phyloP scores from a whole-genome alignment of 2,329 filamentous ascomycete genomes.

The Ascosphaera pollenicola region DNA sequence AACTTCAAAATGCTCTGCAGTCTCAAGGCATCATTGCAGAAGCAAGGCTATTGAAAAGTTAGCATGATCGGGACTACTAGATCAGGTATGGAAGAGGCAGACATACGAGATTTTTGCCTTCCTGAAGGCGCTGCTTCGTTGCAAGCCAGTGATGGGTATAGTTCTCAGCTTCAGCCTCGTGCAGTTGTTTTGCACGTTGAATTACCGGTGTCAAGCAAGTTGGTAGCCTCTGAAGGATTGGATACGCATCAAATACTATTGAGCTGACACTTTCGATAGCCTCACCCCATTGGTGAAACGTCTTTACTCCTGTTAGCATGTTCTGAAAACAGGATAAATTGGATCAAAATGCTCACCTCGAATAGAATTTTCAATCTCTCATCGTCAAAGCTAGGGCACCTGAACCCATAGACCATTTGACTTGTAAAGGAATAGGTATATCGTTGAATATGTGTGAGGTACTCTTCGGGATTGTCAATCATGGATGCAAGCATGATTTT shows the following conservation, averaged over 20 bases:
- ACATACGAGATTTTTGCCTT: neutral
- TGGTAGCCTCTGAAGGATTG: neutral
- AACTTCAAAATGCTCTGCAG: constrained; percentile 13
- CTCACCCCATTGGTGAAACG: neutral
- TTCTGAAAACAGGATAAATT: neutral
- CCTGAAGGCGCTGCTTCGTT: neutral
- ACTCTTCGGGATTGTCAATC: constrained; percentile 21
- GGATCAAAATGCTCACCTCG: constrained; percentile 6
- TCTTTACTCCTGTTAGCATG: constrained; percentile 17
- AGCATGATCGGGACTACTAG: constrained; percentile 8
- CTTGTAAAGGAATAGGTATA: constrained; percentile 29
- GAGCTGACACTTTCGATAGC: neutral
- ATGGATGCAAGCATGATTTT: constrained; percentile 29
- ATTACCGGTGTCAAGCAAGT: neutral
- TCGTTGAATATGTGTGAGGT: constrained; percentile 23
- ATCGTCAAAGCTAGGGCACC: constrained; percentile 20
- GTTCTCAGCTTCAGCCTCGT: neutral
- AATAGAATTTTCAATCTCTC: constrained; percentile 22
- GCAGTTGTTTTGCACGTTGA: neutral
- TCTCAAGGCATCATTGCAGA: constrained; percentile 9
- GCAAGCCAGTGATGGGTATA: neutral
- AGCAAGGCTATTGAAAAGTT: constrained; percentile 8
- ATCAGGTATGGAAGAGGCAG: constrained; percentile 5
- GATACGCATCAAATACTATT: neutral
- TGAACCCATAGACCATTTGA: constrained; percentile 28